These are phyloP conservation scores for Mucor mucedo DNA, from an alignment of 371 early-diverging fungal genomes.

Conservation along the genomic window DNA sequence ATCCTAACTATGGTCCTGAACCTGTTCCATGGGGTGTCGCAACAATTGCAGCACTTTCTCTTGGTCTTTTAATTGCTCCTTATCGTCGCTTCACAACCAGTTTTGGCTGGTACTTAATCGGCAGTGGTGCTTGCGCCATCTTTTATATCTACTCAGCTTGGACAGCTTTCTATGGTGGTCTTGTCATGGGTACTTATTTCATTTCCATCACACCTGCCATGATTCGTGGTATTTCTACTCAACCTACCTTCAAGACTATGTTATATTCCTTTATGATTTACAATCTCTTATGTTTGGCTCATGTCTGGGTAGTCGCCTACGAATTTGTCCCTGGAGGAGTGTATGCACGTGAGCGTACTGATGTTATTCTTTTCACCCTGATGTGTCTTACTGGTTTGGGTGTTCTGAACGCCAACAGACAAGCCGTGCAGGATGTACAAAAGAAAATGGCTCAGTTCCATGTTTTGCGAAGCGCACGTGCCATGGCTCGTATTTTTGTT, in stretches of 20 bases:
- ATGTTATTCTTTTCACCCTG: slow-evolving; percentile 64
- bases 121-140: slow-evolving; percentile 55
- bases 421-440: slow-evolving; percentile 26
- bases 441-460: slow-evolving; percentile 42
- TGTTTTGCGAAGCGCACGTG: slow-evolving; percentile 43
- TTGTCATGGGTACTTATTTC: slow-evolving; percentile 66
- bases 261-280: slow-evolving; percentile 65
- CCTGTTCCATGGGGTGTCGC: slow-evolving; percentile 80
- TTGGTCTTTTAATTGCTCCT: slow-evolving; percentile 61
- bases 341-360: slow-evolving; percentile 75
- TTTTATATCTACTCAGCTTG: slow-evolving; percentile 66
- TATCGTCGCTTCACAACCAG: slow-evolving; percentile 64
- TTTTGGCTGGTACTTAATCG: slow-evolving; percentile 64
- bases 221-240: slow-evolving; percentile 59
- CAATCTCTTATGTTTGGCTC: slow-evolving; percentile 71
- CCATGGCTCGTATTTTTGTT: slow-evolving; percentile 37
- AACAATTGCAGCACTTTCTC: slow-evolving; percentile 64
- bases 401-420: slow-evolving; percentile 49
- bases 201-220: slow-evolving; percentile 67
- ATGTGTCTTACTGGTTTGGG: slow-evolving; percentile 59
- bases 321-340: slow-evolving; percentile 85
- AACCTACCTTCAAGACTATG: slow-evolving; percentile 73
- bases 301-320: slow-evolving; percentile 85
- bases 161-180: slow-evolving; percentile 69
- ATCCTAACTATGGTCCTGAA: slow-evolving; percentile 76